phyloP scores from a whole-genome alignment of 208 protist species.

The Leishmania gerbilli region DNA sequence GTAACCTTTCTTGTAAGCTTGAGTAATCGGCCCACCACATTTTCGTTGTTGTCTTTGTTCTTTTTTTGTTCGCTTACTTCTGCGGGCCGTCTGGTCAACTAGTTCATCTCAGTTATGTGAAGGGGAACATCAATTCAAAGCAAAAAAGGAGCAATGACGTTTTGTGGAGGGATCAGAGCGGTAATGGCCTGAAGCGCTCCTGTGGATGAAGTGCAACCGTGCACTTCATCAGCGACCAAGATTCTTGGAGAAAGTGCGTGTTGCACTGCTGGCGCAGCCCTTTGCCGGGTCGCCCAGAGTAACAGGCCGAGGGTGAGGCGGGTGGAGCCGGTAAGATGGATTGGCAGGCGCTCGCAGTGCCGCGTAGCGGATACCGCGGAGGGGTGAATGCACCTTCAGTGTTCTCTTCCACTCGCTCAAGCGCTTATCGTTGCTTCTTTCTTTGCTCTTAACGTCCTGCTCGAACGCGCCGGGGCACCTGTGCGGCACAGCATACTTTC shows the following conservation, averaged over 20 bases:
- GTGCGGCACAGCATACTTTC: not conserved
- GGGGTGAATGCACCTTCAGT: not conserved
- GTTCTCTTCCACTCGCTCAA: not conserved
- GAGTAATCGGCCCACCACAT: not conserved
- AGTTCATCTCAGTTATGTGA: not conserved
- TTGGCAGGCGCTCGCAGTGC: not conserved
- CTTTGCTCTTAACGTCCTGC: not conserved
- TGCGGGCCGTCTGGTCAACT: slow-evolving; percentile 9
- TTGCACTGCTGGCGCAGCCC: not conserved
- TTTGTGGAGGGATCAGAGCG: not conserved
- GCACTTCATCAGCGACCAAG: not conserved
- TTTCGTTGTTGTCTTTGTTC: not conserved
- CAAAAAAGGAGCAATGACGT: not conserved
- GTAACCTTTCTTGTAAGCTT: slow-evolving; percentile 15
- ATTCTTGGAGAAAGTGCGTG: not conserved
- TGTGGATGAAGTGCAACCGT: not conserved
- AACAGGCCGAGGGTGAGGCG: not conserved
- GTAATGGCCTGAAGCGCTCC: not conserved
- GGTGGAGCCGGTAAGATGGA: not conserved
- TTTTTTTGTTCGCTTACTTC: slow-evolving; percentile 4
- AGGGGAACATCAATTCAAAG: not conserved
- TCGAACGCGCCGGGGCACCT: not conserved
- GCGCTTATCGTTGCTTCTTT: too few relatives aligned
- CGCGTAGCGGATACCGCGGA: not conserved
- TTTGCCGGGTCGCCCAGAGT: not conserved